Evolutionary conservation across 2,329 filamentous ascomycete genomes (phyloP).

Genomic region (Pseudogymnoascus sp.): DNA sequence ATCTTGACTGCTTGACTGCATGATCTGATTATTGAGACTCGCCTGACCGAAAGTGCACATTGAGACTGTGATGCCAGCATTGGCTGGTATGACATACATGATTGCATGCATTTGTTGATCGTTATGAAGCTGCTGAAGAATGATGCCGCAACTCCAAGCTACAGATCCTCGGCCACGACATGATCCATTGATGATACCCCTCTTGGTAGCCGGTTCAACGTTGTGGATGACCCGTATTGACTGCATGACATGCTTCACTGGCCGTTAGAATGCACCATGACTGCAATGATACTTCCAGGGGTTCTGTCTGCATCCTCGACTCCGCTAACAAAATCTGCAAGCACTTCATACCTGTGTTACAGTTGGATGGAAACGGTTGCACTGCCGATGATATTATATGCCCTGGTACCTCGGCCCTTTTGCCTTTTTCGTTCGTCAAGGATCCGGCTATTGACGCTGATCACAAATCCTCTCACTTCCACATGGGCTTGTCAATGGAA

Average conservation of each 20-base stretch:
- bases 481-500: background rate
- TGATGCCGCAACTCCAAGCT: slow-evolving; percentile 7
- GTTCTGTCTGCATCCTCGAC: background rate
- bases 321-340: background rate
- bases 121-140: slow-evolving; percentile 7
- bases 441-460: background rate
- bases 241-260: slow-evolving; percentile 6
- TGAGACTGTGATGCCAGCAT: slow-evolving; percentile 10
- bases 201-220: background rate
- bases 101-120: slow-evolving; percentile 15
- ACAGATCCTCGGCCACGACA: background rate
- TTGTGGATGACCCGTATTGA: slow-evolving; percentile 5
- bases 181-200: slow-evolving; percentile 7
- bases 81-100: slow-evolving; percentile 19
- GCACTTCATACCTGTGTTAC: slow-evolving; percentile 2
- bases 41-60: slow-evolving; percentile 9
- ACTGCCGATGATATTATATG: background rate
- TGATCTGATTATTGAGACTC: slow-evolving; percentile 23
- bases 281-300: background rate
- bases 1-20: slow-evolving; percentile 28
- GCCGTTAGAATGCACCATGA: slow-evolving; percentile 4
- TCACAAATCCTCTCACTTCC: background rate
- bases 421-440: background rate
- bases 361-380: background rate
- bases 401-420: background rate